Evolutionary conservation across 768 basidiomycete genomes (phyloP), one percentile per base, ranked within the genome.

Genomic region (Nidularia sp.): DNA sequence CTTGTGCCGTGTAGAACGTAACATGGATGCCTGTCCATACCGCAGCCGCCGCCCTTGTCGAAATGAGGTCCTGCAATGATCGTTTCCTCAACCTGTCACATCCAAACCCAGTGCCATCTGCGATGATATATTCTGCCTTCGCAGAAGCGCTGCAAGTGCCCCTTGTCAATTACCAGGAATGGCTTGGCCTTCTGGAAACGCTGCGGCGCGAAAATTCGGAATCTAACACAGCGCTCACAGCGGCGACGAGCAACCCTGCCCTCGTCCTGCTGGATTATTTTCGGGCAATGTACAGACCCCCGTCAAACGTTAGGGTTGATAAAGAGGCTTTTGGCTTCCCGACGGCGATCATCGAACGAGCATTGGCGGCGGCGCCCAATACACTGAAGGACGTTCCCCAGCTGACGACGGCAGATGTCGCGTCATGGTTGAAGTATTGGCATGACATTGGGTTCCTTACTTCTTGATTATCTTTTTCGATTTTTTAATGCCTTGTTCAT

Each of bases 1-100:
- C 18, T n/a, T 45, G n/a, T 13, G 8, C 33, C 13, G 25, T 32
- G 10, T 12, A 55, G 54, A 18, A 55, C 9, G 25, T 62, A 4
- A 55, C 59, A 4, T 67, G 66, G 66, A 52, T 67, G 12, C 62
- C 67, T 2, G 48, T 58, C 2, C 34, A 66, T 33, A 41, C 50
- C 18, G 65, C 57, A 22, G 66, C 66, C n/a, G 48, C 43, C 22
- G 58, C 58, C 8, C 35, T 65, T 15, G 45, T 59, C 9, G 65
- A 63, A 43, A 58, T 66, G 60, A 43, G 62, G 43, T 6, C 9
- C 41, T 45, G 55, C 10, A 29, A 45, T 9, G 35, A 43, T 31
- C 8, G 18, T 6, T 53, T 13, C 22, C 9, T 45, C 10, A 45
- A 45, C 22, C 12, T 45, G 10, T 8, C 10, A 9, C 44, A 45